These are phyloP conservation scores for Helianthus tuberosus DNA, from an alignment of 129 eudicot species.

Conservation along the genomic window DNA sequence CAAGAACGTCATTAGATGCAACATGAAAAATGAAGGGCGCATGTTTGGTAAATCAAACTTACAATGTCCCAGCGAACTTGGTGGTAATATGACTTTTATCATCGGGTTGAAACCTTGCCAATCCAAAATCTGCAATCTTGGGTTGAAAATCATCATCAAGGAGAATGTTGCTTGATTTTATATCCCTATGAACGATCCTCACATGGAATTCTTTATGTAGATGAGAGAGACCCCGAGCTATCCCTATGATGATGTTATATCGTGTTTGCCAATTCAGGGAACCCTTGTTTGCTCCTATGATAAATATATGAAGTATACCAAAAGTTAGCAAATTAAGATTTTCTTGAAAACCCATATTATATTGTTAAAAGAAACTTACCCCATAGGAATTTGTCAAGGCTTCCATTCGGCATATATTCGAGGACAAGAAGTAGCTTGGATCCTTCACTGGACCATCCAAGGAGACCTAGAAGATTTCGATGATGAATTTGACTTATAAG, in stretches of 20 bases:
- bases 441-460: constrained; percentile 4
- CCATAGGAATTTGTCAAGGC: constrained; percentile 5
- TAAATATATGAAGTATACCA: background rate
- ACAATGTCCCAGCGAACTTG: constrained; percentile 2
- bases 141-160: background rate
- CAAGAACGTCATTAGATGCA: background rate
- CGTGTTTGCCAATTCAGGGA: background rate
- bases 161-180: constrained; percentile 11
- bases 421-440: background rate
- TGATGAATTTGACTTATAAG: background rate
- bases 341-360: background rate
- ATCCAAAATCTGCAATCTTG: constrained; percentile 11
- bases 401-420: constrained; percentile 2
- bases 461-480: constrained; percentile 7
- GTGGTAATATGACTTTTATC: background rate
- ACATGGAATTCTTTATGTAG: constrained; percentile 1
- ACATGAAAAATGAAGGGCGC: background rate
- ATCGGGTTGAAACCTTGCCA: background rate
- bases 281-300: background rate
- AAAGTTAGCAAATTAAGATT: background rate
- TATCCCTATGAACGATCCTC: background rate
- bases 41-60: constrained; percentile 7
- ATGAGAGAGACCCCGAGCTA: constrained; percentile 3
- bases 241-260: constrained; percentile 1
- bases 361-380: background rate